Percentiles rank a stretch among this genome's conserved stretches.
phyloP scores from a whole-genome alignment of 306 rosid species.

The Fragaria iinumae region DNA sequence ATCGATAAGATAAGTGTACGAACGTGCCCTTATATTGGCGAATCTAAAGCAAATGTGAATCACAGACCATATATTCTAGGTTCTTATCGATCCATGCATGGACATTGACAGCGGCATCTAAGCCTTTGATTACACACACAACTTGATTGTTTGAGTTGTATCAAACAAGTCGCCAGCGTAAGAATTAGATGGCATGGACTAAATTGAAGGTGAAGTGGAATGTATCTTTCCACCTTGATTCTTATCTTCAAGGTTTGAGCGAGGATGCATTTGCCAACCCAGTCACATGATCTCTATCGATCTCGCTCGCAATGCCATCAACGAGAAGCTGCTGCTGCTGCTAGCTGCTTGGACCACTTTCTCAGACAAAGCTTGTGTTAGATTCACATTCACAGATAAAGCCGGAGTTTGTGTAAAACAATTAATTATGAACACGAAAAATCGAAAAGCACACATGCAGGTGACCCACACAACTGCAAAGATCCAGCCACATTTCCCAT shows the following conservation, averaged over 20 bases:
- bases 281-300: background rate
- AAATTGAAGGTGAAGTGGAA: background rate
- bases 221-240: constrained; percentile 11
- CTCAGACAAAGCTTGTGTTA: background rate
- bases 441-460: constrained; percentile 19
- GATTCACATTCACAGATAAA: constrained; percentile 3
- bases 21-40: background rate
- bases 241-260: background rate
- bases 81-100: background rate
- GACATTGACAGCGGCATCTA: background rate
- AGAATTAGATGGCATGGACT: background rate
- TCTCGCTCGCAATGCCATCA: background rate
- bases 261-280: background rate
- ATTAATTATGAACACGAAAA: constrained; percentile 21
- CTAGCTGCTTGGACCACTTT: constrained; percentile 11
- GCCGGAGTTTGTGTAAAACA: constrained; percentile 19
- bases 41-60: background rate
- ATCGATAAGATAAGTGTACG: background rate
- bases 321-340: background rate
- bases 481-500: constrained; percentile 25
- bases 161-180: background rate
- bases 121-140: background rate
- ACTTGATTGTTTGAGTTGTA: background rate
- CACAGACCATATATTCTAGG: too few relatives aligned
- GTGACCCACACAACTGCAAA: constrained; percentile 42